Conservation (phyloP, 75 land plant genomes). For the Adiantum capillusveneris region DNA sequence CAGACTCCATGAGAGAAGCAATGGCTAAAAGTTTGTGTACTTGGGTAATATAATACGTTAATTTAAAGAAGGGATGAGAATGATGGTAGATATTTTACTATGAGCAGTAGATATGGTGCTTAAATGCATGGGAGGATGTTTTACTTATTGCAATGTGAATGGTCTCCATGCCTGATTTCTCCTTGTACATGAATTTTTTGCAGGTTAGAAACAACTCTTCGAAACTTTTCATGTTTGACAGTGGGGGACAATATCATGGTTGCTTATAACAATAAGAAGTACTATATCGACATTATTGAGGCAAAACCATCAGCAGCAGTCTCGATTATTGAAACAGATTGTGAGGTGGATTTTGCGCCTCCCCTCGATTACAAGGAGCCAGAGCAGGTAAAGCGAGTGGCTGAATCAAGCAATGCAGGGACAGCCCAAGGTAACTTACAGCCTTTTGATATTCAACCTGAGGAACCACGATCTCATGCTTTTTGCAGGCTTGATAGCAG, state of each 20-base stretch:
- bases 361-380: conserved; percentile 91
- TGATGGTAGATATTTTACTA: no score
- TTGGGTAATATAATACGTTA: no score
- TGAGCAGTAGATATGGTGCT: no score
- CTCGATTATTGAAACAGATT: conserved; percentile 93
- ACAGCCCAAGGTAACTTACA: conserved; percentile 23
- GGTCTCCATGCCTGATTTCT: no score
- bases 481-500: no score
- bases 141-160: no score
- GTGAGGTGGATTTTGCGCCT: conserved; percentile 96
- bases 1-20: no score
- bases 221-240: conserved; percentile 88
- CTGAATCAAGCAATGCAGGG: conserved; percentile 13
- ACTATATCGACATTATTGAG: conserved; percentile 83
- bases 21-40: no score
- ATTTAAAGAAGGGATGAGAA: no score
- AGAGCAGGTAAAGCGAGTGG: conserved; percentile 32
- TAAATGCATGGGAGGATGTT: no score
- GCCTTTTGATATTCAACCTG: no score
- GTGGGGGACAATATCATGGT: conserved; percentile 93
- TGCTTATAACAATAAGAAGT: conserved; percentile 84
- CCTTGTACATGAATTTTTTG: conserved; percentile 10
- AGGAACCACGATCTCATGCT: no score
- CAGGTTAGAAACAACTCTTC: conserved; percentile 79
- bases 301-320: conserved; percentile 78